Evolutionary conservation across 106 monocot species (phyloP), one percentile per base, ranked within the genome.

Genomic region (Acanthochlamys bracteata): DNA sequence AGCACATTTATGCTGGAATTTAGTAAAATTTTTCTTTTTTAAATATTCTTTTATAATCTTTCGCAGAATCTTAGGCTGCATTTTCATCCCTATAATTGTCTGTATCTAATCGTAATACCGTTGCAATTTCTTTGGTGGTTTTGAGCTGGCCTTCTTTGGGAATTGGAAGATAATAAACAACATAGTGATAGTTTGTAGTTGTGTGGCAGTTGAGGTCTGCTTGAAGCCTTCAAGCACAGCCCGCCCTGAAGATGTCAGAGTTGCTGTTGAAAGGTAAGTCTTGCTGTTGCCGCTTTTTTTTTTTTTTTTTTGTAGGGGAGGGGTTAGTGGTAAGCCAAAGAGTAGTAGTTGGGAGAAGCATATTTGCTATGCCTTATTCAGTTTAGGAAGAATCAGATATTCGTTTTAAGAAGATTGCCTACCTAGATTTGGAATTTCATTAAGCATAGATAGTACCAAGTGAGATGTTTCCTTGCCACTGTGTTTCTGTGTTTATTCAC

Each of bases 161-260:
- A 33, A 33, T 3, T 33, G 1, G 1, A 33, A 33, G 33, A 33
- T 33, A 33, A n/a, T 6, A 33, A 33, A 33, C 33, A 33, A 33
- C 6, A 33, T 33, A 33, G 33, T 51, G 51, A 51, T 25, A 27
- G 24, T 25, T 46, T 27, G 4, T 23, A 25, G n/a, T 15, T 65
- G 57, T 19, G 21, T 56, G 78, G 68, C 76, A 99, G 98, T 99
- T 61, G 98, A 99, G 83, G 92, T 99, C 21, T 81, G 88, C 71
- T 60, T 99, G 81, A 78, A 77, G 52, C 64, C 81, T 33, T 65
- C 80, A 3, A 99, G 98, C 77, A 83, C 83, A 11, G 86, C 98
- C 45, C 83, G 83, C 7, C 47, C 45, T 6, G 86, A 92, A 22
- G 92, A 99, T 52, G 78, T 89, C 1, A 75, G 78, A 49, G 57